These are phyloP conservation scores for Tuber brumale DNA, from an alignment of 495 filamentous ascomycete genomes.

Conservation along the genomic window DNA sequence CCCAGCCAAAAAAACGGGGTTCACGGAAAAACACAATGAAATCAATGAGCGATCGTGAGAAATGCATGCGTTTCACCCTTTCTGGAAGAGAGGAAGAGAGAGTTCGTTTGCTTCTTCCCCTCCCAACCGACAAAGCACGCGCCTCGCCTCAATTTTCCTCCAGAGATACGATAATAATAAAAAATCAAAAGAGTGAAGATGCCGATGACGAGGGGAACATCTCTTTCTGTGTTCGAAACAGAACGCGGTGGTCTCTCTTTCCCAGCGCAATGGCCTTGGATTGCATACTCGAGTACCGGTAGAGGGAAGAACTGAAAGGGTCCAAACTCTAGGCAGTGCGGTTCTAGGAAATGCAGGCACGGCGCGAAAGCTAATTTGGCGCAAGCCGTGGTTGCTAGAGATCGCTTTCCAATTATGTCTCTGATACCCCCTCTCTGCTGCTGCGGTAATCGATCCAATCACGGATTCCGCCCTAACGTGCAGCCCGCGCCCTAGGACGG, in stretches of 20 bases:
- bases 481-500: background rate
- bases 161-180: background rate
- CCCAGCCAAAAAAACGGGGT: constrained; percentile 17
- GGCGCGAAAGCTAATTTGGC: background rate
- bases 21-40: constrained; percentile 13
- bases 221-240: background rate
- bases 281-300: too few relatives aligned
- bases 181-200: constrained; percentile 1
- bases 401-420: background rate
- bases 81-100: constrained; percentile 5
- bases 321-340: background rate
- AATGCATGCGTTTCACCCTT: constrained; percentile 27
- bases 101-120: background rate
- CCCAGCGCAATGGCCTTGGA: background rate
- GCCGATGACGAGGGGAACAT: background rate
- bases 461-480: background rate
- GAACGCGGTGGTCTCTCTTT: background rate
- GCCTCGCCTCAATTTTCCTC: background rate
- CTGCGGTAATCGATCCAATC: background rate
- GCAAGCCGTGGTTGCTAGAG: background rate
- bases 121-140: background rate
- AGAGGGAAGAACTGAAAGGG: background rate
- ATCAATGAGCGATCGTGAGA: constrained; percentile 23
- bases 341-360: background rate
- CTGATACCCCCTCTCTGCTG: background rate